A percentile compares a stretch with the other conserved stretches of the same genome.
These are phyloP conservation scores for Micractinium sp. DNA, from an alignment of 139 green algal species.

Conservation along the genomic window DNA sequence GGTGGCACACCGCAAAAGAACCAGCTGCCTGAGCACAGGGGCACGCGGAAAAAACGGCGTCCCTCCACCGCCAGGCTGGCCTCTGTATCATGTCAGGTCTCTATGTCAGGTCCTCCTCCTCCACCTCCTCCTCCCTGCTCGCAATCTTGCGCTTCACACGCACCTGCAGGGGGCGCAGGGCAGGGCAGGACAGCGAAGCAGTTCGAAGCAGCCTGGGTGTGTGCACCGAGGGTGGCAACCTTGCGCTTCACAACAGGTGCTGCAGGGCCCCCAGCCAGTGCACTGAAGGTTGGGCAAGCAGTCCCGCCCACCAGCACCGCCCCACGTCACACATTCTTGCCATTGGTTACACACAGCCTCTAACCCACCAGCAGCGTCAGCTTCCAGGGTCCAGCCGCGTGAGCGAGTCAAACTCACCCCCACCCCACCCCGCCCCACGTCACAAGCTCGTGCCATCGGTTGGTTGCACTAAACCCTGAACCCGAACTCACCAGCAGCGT, in stretches of 20 bases:
- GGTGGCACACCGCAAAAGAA: too few species aligned
- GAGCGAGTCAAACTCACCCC: constrained; percentile 92
- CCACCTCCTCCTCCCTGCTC: constrained; percentile 30
- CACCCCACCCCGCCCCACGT: neutral
- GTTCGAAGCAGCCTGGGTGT: neutral
- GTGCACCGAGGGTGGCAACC: too few species aligned
- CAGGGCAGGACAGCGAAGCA: neutral
- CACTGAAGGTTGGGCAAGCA: neutral
- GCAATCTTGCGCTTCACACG: constrained; percentile 60
- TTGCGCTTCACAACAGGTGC: too few species aligned
- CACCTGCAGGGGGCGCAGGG: constrained; percentile 28
- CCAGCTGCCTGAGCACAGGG: too few species aligned
- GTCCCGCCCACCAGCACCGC: too few species aligned
- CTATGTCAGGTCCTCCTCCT: constrained; percentile 67
- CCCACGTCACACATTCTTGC: too few species aligned
- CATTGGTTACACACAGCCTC: too few species aligned
- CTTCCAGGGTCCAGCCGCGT: constrained; percentile 92
- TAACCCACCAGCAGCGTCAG: constrained; percentile 28
- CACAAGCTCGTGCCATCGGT: too few species aligned
- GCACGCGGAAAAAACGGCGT: too few species aligned
- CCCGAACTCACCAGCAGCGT: constrained; percentile 60
- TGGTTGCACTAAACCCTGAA: neutral
- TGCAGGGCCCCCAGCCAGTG: too few species aligned
- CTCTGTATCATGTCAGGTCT: too few species aligned
- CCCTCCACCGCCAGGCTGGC: too few species aligned